Percentiles rank a stretch among this genome's conserved stretches.
These are phyloP conservation scores for Pseudotsuga menziesii DNA, from an alignment of 75 land plant species.

Conservation along the genomic window DNA sequence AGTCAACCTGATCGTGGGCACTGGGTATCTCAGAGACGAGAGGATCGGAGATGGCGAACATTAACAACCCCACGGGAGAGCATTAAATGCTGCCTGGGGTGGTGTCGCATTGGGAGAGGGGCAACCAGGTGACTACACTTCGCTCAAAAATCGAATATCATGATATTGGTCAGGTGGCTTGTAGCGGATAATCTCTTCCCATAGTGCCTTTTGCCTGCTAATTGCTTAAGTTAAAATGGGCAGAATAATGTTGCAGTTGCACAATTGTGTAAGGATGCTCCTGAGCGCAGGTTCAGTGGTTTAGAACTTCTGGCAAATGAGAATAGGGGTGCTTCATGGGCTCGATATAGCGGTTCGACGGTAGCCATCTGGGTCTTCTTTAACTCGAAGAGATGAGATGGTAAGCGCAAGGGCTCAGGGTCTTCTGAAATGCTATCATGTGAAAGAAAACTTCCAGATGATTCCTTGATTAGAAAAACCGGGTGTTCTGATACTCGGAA, in stretches of 20 bases:
- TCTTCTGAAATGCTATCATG: conserved; percentile 1
- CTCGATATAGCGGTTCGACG: conserved; percentile 23
- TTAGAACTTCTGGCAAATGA: conserved; percentile 13
- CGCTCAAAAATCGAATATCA: conserved; percentile 16
- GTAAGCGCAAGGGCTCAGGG: background rate
- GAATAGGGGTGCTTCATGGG: conserved; percentile 28
- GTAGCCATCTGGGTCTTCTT: conserved; percentile 20
- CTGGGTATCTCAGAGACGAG: too few relatives aligned
- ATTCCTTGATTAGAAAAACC: conserved; percentile 8
- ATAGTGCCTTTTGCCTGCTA: conserved; percentile 40
- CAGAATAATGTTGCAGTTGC: conserved; percentile 14
- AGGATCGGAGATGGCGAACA: too few relatives aligned
- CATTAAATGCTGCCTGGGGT: too few relatives aligned
- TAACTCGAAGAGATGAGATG: conserved; percentile 12
- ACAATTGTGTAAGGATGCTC: conserved; percentile 6
- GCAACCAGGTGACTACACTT: conserved; percentile 4
- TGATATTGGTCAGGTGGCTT: conserved; percentile 60
- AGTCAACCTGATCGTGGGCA: too few relatives aligned
- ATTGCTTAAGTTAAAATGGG: conserved; percentile 17
- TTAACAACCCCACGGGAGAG: too few relatives aligned
- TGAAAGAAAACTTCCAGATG: conserved; percentile 27
- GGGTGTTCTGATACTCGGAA: conserved; percentile 22
- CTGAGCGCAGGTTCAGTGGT: conserved; percentile 18
- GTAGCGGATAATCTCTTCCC: conserved; percentile 60
- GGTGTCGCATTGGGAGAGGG: conserved; percentile 24